Evolutionary conservation across 176 grass and related monocot genomes (phyloP), one percentile per base, ranked within the genome.

Genomic region (Raddia guianensis): DNA sequence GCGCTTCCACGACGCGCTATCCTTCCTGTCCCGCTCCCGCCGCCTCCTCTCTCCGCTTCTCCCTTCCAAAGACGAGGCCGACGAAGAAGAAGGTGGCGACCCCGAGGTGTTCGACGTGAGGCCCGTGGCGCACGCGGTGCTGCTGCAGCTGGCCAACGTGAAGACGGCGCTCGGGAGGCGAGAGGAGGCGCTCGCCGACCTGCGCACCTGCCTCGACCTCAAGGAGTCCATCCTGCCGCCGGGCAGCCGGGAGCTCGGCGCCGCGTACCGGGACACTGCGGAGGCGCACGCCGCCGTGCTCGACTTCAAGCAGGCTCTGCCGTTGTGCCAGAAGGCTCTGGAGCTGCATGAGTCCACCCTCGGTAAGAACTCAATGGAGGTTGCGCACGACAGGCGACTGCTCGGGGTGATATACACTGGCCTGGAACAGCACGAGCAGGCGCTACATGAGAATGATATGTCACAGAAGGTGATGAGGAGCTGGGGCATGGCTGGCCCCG

Each of bases 361-460:
- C 1, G 95, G 95, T 44, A 87, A 66, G 85, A 98, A 98, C 73
- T 98, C 92, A 0, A 81, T 95, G 7, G 95, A 98, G 90, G 92
- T 93, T 1, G 95, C 95, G 1, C 87, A 93, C 32, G 92, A 93
- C 74, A 79, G 92, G 65, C 87, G 92, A 42, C 80, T 98, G 78
- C 92, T 98, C n/a, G 92, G 90, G 8, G 95, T 98, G 59, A 95
- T 98, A 70, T 98, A 98, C 57, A 98, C 92, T 2, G 92, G 92
- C 2, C 82, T 95, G 34, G 95, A 98, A 84, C 84, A 98, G 72
- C 86, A 98, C 20, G 84, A 87, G 44, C 81, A 87, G 75, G 95
- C 95, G 11, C 63, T 98, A 6, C 88, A 91, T 66, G 77, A 98
- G 81, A 98, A 98, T 48, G 68, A 98, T 70, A 78, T 91, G 75